Conservation (phyloP, 2,329 filamentous ascomycete genomes). For the Pseudogymnoascus sp. region DNA sequence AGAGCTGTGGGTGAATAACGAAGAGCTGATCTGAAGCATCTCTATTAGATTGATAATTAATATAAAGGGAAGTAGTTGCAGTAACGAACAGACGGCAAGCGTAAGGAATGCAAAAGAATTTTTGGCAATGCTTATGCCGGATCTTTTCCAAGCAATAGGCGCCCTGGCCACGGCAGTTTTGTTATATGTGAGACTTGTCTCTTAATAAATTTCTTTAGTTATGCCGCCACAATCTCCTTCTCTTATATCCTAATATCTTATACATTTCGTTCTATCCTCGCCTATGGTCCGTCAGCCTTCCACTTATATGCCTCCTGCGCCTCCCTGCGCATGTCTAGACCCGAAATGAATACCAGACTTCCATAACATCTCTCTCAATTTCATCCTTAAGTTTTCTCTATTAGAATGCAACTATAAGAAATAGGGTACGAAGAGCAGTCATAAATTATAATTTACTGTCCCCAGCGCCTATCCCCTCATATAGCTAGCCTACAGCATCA, state of each 20-base stretch:
- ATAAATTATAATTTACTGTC: neutral
- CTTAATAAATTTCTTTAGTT: too few species aligned
- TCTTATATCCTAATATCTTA: neutral
- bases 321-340: neutral
- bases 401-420: neutral
- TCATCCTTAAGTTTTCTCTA: neutral
- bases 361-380: neutral
- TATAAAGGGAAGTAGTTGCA: neutral
- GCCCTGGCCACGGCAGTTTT: too few species aligned
- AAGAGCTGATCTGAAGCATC: neutral
- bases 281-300: neutral
- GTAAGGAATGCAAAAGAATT: neutral
- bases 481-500: constrained; percentile 17
- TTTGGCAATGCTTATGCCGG: neutral
- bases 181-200: too few species aligned
- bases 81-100: neutral
- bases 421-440: neutral
- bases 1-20: neutral
- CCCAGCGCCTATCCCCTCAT: constrained; percentile 32
- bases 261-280: neutral
- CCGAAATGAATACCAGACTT: neutral
- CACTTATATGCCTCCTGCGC: neutral
- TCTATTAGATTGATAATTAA: neutral
- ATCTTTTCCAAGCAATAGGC: neutral
- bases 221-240: neutral